Evolutionary conservation across 148 eudicot species (phyloP).

Genomic region (Chenopodium formosanum): DNA sequence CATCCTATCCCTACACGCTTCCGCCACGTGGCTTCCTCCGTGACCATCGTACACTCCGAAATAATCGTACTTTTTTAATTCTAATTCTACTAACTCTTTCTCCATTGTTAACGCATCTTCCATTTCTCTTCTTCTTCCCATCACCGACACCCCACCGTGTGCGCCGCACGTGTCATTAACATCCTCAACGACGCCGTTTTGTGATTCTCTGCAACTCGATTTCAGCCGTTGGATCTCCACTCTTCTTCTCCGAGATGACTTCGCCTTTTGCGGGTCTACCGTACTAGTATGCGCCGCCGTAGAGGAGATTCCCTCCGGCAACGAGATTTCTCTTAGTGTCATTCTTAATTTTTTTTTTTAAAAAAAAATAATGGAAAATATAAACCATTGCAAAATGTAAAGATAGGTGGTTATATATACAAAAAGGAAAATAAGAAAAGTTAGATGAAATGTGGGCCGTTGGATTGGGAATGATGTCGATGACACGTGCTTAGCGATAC

Average conservation of each 20-base stretch:
- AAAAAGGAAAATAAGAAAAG: neutral
- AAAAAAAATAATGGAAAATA: neutral
- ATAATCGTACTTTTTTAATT: slow-evolving; percentile 35
- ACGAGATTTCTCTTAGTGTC: slow-evolving; percentile 18
- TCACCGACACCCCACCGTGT: slow-evolving; percentile 46
- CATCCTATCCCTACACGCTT: slow-evolving; percentile 49
- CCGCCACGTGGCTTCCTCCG: slow-evolving; percentile 59
- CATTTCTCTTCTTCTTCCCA: slow-evolving; percentile 69
- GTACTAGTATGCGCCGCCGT: neutral
- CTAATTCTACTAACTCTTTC: slow-evolving; percentile 19
- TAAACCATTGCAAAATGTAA: neutral
- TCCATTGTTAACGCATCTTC: slow-evolving; percentile 54
- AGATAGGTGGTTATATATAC: slow-evolving; percentile 15
- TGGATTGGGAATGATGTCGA: neutral
- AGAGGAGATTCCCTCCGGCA: slow-evolving; percentile 22
- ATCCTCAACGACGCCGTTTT: slow-evolving; percentile 14
- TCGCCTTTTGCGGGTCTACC: slow-evolving; percentile 18
- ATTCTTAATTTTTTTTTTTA: neutral
- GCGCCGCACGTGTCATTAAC: slow-evolving; percentile 17
- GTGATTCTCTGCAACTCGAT: neutral
- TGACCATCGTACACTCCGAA: slow-evolving; percentile 75
- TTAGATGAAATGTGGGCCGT: slow-evolving; percentile 1
- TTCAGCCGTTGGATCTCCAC: slow-evolving; percentile 30
- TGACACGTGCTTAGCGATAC: slow-evolving; percentile 26
- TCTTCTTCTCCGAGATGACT: slow-evolving; percentile 24